These are phyloP conservation scores for Ormosia semicastrata DNA, from an alignment of 306 rosid species.

Conservation along the genomic window DNA sequence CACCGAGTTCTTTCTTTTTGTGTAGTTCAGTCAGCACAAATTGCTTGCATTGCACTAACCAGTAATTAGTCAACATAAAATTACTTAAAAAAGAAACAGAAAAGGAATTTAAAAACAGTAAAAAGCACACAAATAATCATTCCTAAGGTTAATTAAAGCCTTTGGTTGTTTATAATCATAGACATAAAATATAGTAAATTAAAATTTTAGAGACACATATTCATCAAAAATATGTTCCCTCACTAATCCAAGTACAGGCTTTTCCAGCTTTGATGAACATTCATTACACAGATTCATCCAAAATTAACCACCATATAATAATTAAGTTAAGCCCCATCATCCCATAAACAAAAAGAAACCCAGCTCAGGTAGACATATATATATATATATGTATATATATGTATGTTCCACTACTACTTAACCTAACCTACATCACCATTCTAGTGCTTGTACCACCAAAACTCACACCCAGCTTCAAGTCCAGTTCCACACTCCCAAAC, in stretches of 20 bases:
- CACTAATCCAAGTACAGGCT: background rate
- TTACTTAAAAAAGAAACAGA: background rate
- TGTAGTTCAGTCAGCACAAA: background rate
- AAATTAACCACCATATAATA: background rate
- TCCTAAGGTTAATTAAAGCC: background rate
- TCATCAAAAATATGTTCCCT: background rate
- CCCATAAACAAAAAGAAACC: background rate
- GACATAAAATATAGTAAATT: background rate
- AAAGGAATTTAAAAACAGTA: too few species aligned
- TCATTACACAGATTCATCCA: background rate
- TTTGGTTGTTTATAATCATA: background rate
- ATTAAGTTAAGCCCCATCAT: background rate
- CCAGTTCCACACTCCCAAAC: constrained; percentile 36
- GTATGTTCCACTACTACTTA: background rate
- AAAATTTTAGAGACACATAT: too few species aligned
- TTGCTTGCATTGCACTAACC: background rate
- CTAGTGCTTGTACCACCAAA: background rate
- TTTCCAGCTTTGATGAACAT: background rate
- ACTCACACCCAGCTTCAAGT: constrained; percentile 42
- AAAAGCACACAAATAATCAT: too few species aligned
- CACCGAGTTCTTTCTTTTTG: background rate
- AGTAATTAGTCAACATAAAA: background rate
- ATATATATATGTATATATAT: too few species aligned
- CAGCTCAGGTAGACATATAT: background rate
- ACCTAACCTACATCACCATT: constrained; percentile 29